A percentile compares a stretch with the other conserved stretches of the same genome.
These are phyloP conservation scores for Lolium perenne DNA, from an alignment of 176 grass and related monocot genomes.

Conservation along the genomic window DNA sequence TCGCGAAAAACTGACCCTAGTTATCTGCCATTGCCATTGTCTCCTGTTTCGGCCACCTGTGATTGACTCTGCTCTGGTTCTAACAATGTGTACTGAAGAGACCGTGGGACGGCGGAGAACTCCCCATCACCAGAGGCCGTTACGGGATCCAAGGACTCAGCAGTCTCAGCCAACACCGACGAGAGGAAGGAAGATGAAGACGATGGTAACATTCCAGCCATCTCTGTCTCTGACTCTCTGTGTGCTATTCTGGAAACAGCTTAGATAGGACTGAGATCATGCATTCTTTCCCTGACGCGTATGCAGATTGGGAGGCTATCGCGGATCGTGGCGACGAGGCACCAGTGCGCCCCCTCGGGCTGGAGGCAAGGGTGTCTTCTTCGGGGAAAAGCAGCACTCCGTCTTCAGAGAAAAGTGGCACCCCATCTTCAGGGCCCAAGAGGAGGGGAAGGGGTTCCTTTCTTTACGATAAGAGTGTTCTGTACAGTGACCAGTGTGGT, in stretches of 20 bases:
- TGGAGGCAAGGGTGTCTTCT: conserved; percentile 40
- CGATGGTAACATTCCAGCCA: conserved; percentile 54
- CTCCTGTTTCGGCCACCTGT: background rate
- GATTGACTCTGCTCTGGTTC: conserved; percentile 23
- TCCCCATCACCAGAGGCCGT: conserved; percentile 42
- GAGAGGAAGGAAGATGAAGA: conserved; percentile 49
- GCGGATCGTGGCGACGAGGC: conserved; percentile 61
- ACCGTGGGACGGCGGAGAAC: conserved; percentile 8
- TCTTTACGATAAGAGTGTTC: conserved; percentile 78
- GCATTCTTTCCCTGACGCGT: conserved; percentile 21
- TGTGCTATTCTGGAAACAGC: background rate
- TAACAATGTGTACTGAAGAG: conserved; percentile 47
- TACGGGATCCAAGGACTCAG: conserved; percentile 24
- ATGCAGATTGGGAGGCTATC: conserved; percentile 86
- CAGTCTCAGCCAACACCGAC: conserved; percentile 27
- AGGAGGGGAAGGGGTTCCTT: conserved; percentile 89
- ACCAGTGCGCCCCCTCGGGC: conserved; percentile 27
- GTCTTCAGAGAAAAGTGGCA: conserved; percentile 46
- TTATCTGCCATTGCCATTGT: background rate
- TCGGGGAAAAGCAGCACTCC: conserved; percentile 44
- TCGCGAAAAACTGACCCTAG: background rate
- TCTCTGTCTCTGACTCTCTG: background rate
- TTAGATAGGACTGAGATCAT: conserved; percentile 9
- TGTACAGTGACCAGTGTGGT: conserved; percentile 80
- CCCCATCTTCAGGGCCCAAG: conserved; percentile 57